Base-by-base conservation (phyloP, 2,329 filamentous ascomycete genomes). In the Aspergillus ustus region DNA sequence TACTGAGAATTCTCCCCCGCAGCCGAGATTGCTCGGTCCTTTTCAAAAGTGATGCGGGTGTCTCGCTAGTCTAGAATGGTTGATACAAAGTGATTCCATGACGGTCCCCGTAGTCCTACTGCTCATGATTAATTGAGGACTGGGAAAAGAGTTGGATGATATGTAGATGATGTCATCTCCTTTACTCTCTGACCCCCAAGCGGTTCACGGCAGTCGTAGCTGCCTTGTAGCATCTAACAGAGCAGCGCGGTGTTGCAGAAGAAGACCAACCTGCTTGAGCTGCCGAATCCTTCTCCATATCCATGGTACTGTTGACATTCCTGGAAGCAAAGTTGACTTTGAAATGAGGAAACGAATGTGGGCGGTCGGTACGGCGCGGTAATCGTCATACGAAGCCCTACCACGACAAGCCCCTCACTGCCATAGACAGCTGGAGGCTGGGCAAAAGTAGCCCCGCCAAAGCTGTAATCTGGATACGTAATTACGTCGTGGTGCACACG, bases 401-500 rank as follows among this genome's bases (percentile, higher is more conserved):
- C 63, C 57, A 52, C 29, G 53, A 37, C 31, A 37, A 50, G 57
- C 45, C 44, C 37, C 25, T 25, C 25, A 25, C 25, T 25, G 25
- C 25, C 25, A 25, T 25, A 25, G 25, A 25, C 25, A 25, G 25
- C 19, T 28, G 31, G 28, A 50, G 28, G 49, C 20, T 37, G 44
- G 34, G 19, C 53, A 31, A 55, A 63, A 57, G 25, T 37, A 60
- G 62, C 71, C 71, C 72, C 72, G 71, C 72, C 63, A 67, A 19
- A 46, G 43, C 37, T 37, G 63, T 65, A 67, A 59, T 20, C 20
- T 37, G 13, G 28, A 55, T 64, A 53, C 56, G 53, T 63, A 65
- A 61, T 51, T 63, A 62, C 59, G 25, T 49, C 31, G 48, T 61
- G 44, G 52, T 66, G 69, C 70, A 72, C 71, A 73, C 68, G 72